These are phyloP conservation scores for Ailanthus altissimus DNA, from an alignment of 345 rosid species.

Conservation along the genomic window DNA sequence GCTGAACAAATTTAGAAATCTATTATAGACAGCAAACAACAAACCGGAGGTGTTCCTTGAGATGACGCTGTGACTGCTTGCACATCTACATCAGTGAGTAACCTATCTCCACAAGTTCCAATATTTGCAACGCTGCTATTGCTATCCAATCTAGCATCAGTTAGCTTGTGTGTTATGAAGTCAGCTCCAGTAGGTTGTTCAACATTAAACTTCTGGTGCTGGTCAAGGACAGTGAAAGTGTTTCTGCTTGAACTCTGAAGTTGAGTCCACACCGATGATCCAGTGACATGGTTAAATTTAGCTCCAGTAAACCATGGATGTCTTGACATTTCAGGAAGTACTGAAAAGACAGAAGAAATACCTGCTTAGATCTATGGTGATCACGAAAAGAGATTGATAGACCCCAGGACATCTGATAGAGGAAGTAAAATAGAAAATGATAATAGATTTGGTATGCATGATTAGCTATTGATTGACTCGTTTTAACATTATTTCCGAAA, in stretches of 20 bases:
- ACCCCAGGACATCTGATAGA: background rate
- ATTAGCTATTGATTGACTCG: background rate
- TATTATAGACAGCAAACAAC: slow-evolving; percentile 10
- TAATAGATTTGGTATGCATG: background rate
- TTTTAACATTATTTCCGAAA: background rate
- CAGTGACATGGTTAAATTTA: slow-evolving; percentile 29
- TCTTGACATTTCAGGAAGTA: slow-evolving; percentile 30
- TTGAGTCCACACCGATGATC: slow-evolving; percentile 35
- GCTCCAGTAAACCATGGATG: slow-evolving; percentile 34
- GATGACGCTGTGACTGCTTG: slow-evolving; percentile 28
- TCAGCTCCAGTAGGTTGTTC: slow-evolving; percentile 38
- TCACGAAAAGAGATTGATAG: background rate
- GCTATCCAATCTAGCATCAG: slow-evolving; percentile 36
- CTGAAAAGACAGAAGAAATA: slow-evolving; percentile 32
- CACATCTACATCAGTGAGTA: slow-evolving; percentile 18
- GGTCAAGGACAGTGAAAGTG: slow-evolving; percentile 25
- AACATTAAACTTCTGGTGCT: slow-evolving; percentile 30
- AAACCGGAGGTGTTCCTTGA: slow-evolving; percentile 30
- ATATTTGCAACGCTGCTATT: slow-evolving; percentile 20
- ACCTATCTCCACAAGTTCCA: slow-evolving; percentile 30
- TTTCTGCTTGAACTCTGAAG: slow-evolving; percentile 26
- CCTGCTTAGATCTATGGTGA: background rate
- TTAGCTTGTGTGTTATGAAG: slow-evolving; percentile 28
- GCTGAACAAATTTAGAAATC: slow-evolving; percentile 7
- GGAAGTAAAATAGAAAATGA: background rate